Conservation (phyloP, 768 basidiomycete genomes). For the Chalciporus pseudorubinellus region DNA sequence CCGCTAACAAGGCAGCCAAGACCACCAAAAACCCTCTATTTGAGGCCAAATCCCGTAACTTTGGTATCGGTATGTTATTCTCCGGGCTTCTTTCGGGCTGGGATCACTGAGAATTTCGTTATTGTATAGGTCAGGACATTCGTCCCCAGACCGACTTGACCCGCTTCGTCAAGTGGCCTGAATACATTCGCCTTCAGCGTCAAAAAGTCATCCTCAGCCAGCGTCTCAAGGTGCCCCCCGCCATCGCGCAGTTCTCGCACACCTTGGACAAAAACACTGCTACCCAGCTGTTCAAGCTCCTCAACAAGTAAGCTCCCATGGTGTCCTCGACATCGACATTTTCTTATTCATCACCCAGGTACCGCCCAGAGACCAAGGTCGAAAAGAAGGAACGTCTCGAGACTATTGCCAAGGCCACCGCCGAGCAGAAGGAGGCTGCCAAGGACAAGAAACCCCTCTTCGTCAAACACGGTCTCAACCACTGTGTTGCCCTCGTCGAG, state of each 20-base stretch:
- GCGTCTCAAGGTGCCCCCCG: slow-evolving; percentile 96
- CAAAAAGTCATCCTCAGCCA: slow-evolving; percentile 98
- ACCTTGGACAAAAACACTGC: slow-evolving; percentile 99
- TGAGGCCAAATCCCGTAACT: slow-evolving; percentile 87
- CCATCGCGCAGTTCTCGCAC: slow-evolving; percentile 96
- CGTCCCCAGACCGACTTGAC: slow-evolving; percentile 87
- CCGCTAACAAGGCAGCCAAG: slow-evolving; percentile 73
- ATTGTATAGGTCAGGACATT: slow-evolving; percentile 79
- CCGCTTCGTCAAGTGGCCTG: slow-evolving; percentile 99
- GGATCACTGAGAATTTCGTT: not conserved
- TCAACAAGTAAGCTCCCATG: slow-evolving; percentile 73
- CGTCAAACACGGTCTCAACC: slow-evolving; percentile 97
- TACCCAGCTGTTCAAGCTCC: slow-evolving; percentile 94
- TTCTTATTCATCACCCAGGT: slow-evolving; percentile 31
- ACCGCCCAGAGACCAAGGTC: slow-evolving; percentile 89
- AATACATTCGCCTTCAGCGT: slow-evolving; percentile 95
- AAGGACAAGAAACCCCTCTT: slow-evolving; percentile 95
- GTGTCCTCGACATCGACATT: not conserved
- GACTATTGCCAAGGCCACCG: slow-evolving; percentile 70
- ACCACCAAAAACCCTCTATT: slow-evolving; percentile 93
- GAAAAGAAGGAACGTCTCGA: slow-evolving; percentile 96
- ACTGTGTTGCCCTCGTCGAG: slow-evolving; percentile 92
- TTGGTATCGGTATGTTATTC: slow-evolving; percentile 82
- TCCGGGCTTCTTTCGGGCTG: not conserved
- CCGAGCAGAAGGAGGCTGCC: slow-evolving; percentile 72